Evolutionary conservation across 2,329 filamentous ascomycete species (phyloP), one percentile per base, ranked within the genome.

Genomic region (Madurella mycetomatis): DNA sequence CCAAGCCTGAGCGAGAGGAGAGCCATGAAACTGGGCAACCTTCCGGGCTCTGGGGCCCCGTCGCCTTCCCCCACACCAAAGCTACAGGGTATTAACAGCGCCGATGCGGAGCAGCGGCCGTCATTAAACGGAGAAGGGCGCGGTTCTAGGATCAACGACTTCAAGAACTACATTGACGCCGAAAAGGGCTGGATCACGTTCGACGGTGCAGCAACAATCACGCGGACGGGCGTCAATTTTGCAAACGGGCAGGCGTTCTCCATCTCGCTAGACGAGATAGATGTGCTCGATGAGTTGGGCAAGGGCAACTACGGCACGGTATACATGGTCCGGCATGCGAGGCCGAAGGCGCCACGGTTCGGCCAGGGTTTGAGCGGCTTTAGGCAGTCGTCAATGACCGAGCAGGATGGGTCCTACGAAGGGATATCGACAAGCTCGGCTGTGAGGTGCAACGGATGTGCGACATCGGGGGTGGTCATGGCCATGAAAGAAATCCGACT

Each of bases 301-400:
- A 99, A 97, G 72, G 94, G 94, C 41, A 99, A 99, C 69, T 99
- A 99, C 65, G 94, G 94, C 56, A 97, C 92, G 1, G 94, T 99
- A 4, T 97, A 95, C 79, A 96, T 94, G 71, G 94, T 97, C 54
- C 84, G 87, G 64, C 94, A 99, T 72, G 84, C 88, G 53, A 86
- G 90, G 65, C 79, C 79, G 12, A 71, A 73, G 48, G 71, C 75
- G 16, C 81, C 81, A 0, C 76, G 82, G 37, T 84, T 85, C 56
- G 81, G 83, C 1, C 76, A 77, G 48, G 82, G 83, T 19, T 69
- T 86, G 16, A 76, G 76, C 32, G 73, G 76, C 37, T 73, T 72
- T 59, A 80, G 78, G 18, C 68, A 71, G 31, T 66, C 69, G 18
- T 62, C 70, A 18, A 61, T 72, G 17, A 69, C 73, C 16, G 70